phyloP scores from a whole-genome alignment of 331 rosid genomes.

The Spiraea crenata region DNA sequence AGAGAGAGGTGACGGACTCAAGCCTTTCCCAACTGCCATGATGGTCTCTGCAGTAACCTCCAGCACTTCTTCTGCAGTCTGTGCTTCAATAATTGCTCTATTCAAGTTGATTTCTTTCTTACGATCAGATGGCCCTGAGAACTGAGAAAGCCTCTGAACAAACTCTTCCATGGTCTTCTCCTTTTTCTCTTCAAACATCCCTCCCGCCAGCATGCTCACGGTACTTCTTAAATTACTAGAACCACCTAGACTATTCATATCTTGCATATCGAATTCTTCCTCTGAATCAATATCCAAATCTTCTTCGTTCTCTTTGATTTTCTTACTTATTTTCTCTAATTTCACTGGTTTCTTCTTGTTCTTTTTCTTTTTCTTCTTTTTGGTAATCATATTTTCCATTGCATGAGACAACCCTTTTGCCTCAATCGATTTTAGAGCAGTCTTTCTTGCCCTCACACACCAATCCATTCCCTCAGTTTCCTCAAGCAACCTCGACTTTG shows the following conservation, averaged over 20 bases:
- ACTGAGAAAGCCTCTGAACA: slow-evolving; percentile 59
- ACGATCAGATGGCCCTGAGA: slow-evolving; percentile 78
- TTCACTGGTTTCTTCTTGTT: slow-evolving; percentile 46
- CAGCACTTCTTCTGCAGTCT: slow-evolving; percentile 76
- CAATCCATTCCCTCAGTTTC: slow-evolving; percentile 77
- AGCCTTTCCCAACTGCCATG: slow-evolving; percentile 77
- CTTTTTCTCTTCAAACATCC: slow-evolving; percentile 58
- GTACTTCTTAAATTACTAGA: slow-evolving; percentile 42
- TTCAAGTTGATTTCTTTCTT: slow-evolving; percentile 74
- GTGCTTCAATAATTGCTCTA: slow-evolving; percentile 67
- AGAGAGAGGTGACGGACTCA: slow-evolving; percentile 87
- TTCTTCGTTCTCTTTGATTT: slow-evolving; percentile 36
- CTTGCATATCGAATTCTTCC: slow-evolving; percentile 36
- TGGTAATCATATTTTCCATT: slow-evolving; percentile 51
- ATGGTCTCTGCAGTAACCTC: slow-evolving; percentile 68
- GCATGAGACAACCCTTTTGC: slow-evolving; percentile 52
- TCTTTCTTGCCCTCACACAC: slow-evolving; percentile 76
- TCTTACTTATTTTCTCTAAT: slow-evolving; percentile 35
- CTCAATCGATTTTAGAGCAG: slow-evolving; percentile 64
- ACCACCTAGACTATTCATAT: slow-evolving; percentile 23
- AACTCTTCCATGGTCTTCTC: slow-evolving; percentile 60
- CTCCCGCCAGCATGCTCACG: slow-evolving; percentile 53
- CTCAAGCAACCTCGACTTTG: slow-evolving; percentile 44
- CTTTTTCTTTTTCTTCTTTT: slow-evolving; percentile 59
- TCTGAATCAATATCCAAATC: slow-evolving; percentile 35